Base-by-base conservation (phyloP, 2,329 filamentous ascomycete species). In the Cyclaneusma minus region DNA sequence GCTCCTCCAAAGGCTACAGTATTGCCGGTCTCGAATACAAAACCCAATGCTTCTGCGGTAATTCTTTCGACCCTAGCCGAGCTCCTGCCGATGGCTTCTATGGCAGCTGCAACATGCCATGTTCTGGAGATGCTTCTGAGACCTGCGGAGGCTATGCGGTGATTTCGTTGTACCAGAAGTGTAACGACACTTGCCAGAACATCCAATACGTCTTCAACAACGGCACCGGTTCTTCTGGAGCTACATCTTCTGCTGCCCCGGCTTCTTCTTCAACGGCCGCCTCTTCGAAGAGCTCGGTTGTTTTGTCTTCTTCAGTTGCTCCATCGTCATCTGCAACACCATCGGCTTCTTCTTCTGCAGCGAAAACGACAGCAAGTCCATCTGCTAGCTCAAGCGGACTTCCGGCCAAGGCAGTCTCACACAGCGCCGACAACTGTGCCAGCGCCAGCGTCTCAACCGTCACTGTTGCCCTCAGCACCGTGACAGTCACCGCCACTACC, bases 101-200 rank as follows among this genome's bases (percentile, higher is more conserved):
- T 17, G 65, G 62, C 20, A 61, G 60, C 35, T 74, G 68, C 45
- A 50, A 53, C 33, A 56, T 59, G 40, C 44, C 58, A 20, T 74
- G 68, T 47, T 53, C 50, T 7, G 68, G 66, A 12, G 51, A 68
- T 35, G 27, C 30, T 8, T 35, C 24, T 13, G 35, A 55, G 35
- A 37, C 49, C 13, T 57, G 54, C 30, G 54, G 54, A 27, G 54
- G 54, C 7, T 41, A 41, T 7, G 40, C 34, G 10, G 42, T 42
- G 3, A 38, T 54, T 11, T 47, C 43, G 5, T 35, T 55, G 3
- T 56, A 55, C 27, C 33, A 45, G 26, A 49, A 44, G 32, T 56
- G 53, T 27, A 28, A 32, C 7, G 45, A 41, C 16, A 7, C 25
- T 6, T 30, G 28, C 18, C 6, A 27, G 16, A 30, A 30, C 23